Conservation (phyloP, 306 rosid species). For the Lagenaria siceraria region DNA sequence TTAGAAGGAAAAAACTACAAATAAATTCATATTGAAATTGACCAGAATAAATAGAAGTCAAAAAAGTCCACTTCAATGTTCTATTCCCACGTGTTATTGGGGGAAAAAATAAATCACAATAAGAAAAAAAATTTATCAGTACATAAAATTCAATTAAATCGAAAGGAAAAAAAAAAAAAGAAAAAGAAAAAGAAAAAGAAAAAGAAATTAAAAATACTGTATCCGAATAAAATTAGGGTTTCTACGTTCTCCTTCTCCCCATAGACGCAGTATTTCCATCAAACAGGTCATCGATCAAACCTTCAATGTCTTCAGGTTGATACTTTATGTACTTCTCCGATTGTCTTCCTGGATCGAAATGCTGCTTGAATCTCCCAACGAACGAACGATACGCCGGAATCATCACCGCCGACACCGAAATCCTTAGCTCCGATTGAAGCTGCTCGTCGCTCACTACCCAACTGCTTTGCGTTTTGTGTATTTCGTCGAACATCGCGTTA, state of each 20-base stretch:
- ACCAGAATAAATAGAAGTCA: not conserved
- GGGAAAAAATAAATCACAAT: not conserved
- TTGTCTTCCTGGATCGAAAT: constrained; percentile 48
- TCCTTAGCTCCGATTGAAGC: constrained; percentile 68
- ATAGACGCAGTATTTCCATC: constrained; percentile 39
- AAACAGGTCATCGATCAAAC: constrained; percentile 51
- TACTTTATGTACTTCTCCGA: constrained; percentile 60
- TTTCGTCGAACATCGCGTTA: constrained; percentile 61
- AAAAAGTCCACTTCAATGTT: not conserved
- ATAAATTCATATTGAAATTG: not conserved
- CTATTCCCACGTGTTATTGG: not conserved
- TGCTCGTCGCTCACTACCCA: constrained; percentile 82
- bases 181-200: not conserved
- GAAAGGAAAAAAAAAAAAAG: not conserved
- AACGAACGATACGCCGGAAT: constrained; percentile 75
- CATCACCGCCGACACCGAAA: constrained; percentile 53
- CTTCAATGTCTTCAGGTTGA: constrained; percentile 75
- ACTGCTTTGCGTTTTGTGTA: constrained; percentile 52
- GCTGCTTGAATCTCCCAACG: constrained; percentile 57
- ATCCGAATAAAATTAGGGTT: not conserved
- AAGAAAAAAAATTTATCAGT: not conserved
- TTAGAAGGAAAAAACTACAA: not conserved
- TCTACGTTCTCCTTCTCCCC: constrained; percentile 27
- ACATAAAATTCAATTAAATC: not conserved
- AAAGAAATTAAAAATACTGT: not conserved